Percentiles rank a stretch among this genome's conserved stretches.
phyloP scores from a whole-genome alignment of 163 green algal species.

The Prototheca stagnorum region DNA sequence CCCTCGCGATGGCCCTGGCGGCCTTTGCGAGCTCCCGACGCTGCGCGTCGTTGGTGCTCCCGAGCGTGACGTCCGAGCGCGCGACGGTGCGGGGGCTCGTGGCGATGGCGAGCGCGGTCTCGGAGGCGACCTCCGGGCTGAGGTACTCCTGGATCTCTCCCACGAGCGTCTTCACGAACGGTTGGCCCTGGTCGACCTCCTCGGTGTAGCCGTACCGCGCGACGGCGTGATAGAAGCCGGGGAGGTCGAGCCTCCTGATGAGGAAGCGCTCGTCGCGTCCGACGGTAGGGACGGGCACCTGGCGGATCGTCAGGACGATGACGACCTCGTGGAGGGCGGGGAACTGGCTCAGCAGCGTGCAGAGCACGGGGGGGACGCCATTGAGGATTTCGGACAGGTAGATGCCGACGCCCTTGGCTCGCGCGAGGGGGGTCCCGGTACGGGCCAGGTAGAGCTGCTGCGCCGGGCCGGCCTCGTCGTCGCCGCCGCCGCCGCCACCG shows the following conservation, averaged over 20 bases:
- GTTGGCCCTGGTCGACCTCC: neutral
- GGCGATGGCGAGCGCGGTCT: neutral
- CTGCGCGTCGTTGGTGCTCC: neutral
- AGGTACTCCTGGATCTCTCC: neutral
- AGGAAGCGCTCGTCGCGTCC: conserved; percentile 21
- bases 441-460: neutral
- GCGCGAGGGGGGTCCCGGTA: neutral
- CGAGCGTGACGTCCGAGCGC: neutral
- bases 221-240: conserved; percentile 13
- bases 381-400: conserved; percentile 1
- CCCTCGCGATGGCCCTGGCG: conserved; percentile 1
- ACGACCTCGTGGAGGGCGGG: conserved; percentile 16
- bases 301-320: conserved; percentile 25
- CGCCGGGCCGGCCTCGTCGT: neutral
- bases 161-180: conserved; percentile 1
- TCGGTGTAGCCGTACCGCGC: conserved; percentile 10
- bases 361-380: conserved; percentile 1
- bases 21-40: neutral
- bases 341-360: conserved; percentile 4
- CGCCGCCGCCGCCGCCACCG: neutral
- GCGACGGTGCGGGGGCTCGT: neutral
- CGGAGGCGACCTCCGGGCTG: neutral
- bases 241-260: conserved; percentile 3
- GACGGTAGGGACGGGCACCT: conserved; percentile 18
- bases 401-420: neutral